A percentile compares a stretch with the other conserved stretches of the same genome.
Conservation (phyloP, 331 rosid genomes). For the Spiraea crenata region DNA sequence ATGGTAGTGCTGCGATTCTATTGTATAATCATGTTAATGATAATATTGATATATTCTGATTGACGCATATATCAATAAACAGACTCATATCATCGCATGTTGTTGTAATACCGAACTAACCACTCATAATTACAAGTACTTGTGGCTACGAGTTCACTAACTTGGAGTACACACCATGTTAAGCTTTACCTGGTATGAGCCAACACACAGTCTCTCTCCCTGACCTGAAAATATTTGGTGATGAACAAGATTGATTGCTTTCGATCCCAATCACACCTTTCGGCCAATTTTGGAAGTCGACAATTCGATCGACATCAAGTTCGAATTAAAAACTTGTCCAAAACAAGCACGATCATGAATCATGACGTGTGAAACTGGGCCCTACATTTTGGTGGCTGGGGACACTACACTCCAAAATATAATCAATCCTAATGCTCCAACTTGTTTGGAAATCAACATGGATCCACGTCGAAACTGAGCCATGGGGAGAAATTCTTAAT, state of each 20-base stretch:
- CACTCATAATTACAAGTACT: too few relatives aligned
- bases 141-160: too few relatives aligned
- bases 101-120: too few relatives aligned
- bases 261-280: background rate
- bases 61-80: too few relatives aligned
- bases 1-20: too few relatives aligned
- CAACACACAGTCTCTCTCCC: background rate
- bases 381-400: background rate
- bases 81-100: too few relatives aligned
- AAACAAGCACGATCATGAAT: background rate
- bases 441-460: slow-evolving; percentile 34
- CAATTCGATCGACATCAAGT: background rate
- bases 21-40: too few relatives aligned
- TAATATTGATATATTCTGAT: too few relatives aligned
- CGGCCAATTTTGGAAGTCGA: background rate
- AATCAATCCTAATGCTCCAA: slow-evolving; percentile 34
- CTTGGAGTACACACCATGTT: too few relatives aligned
- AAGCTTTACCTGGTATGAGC: background rate
- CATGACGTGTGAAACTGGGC: slow-evolving; percentile 14
- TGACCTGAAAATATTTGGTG: background rate
- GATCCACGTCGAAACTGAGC: slow-evolving; percentile 28
- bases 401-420: slow-evolving; percentile 22
- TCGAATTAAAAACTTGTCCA: background rate
- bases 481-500: too few relatives aligned
- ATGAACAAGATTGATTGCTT: background rate